A percentile compares a stretch with the other conserved stretches of the same genome.
Evolutionary conservation across 768 basidiomycete genomes (phyloP).

Genomic region (Rubroboletus pulcherrimus): DNA sequence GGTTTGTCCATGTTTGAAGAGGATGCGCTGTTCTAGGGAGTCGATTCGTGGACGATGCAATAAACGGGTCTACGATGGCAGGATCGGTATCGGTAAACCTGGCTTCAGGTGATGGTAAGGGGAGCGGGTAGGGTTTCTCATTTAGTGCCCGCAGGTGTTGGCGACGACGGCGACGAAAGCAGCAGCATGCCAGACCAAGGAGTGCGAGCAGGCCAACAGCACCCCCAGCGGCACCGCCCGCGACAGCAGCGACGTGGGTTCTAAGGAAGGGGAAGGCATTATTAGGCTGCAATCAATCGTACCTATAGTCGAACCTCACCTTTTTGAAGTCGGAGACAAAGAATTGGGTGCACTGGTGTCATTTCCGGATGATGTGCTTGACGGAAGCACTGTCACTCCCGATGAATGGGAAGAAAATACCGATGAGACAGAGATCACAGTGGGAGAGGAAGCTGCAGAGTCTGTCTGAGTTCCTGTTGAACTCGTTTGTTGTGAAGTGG

Average conservation of each 20-base stretch:
- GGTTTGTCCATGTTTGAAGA: slow-evolving; percentile 8
- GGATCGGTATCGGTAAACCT: background rate
- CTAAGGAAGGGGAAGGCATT: slow-evolving; percentile 5
- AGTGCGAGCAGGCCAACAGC: slow-evolving; percentile 15
- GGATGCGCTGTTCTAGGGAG: slow-evolving; percentile 1
- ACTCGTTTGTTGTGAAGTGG: background rate
- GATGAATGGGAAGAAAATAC: slow-evolving; percentile 2
- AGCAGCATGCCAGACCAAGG: slow-evolving; percentile 9
- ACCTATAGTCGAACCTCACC: slow-evolving; percentile 6
- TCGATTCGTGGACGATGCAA: background rate
- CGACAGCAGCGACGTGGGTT: slow-evolving; percentile 11
- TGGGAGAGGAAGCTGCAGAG: background rate
- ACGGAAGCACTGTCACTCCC: slow-evolving; percentile 8
- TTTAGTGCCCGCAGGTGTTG: background rate
- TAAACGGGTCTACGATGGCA: slow-evolving; percentile 3
- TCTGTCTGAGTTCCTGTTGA: background rate
- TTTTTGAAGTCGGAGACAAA: slow-evolving; percentile 1
- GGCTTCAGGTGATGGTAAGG: slow-evolving; percentile 1
- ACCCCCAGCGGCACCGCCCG: slow-evolving; percentile 20
- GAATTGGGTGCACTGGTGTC: background rate
- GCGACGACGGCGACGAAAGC: slow-evolving; percentile 9
- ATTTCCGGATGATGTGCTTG: slow-evolving; percentile 11
- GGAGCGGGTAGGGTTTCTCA: slow-evolving; percentile 10
- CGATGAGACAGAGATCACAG: background rate
- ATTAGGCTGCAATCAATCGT: background rate